Conservation (phyloP, 257 asterid species). For the Leptodermis oblonga region DNA sequence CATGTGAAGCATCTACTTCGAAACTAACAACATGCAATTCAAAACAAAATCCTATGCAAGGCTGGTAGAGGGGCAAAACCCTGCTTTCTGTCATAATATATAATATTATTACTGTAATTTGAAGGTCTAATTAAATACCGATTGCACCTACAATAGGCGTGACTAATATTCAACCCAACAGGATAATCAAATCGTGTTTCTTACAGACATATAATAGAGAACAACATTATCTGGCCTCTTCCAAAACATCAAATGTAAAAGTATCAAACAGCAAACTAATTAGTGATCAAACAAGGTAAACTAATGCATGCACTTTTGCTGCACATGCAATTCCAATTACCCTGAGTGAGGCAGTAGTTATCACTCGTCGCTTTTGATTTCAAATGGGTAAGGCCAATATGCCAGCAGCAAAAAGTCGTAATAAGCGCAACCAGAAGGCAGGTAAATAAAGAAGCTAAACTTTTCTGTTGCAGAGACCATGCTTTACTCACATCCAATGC, state of each 20-base stretch:
- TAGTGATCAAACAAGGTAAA: background rate
- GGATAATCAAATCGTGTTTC: background rate
- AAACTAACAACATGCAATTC: constrained; percentile 6
- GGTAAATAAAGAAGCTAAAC: background rate
- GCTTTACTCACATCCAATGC: constrained; percentile 17
- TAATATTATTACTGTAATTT: background rate
- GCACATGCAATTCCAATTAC: background rate
- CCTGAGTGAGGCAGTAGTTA: background rate
- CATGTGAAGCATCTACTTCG: constrained; percentile 22
- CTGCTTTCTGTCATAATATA: background rate
- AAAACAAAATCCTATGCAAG: background rate
- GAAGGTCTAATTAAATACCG: too few species aligned
- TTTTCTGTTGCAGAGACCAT: background rate
- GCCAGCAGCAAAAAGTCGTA: background rate
- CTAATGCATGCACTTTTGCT: background rate
- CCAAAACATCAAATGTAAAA: too few species aligned
- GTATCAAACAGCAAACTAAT: background rate
- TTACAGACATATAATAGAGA: background rate
- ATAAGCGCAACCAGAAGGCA: background rate
- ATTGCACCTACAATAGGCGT: background rate
- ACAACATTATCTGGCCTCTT: background rate
- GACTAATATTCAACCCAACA: background rate
- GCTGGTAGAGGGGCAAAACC: background rate
- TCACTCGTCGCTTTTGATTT: background rate
- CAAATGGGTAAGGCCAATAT: background rate